Evolutionary conservation across 2,329 filamentous ascomycete species (phyloP).

Genomic region (Aspergillus terreus): DNA sequence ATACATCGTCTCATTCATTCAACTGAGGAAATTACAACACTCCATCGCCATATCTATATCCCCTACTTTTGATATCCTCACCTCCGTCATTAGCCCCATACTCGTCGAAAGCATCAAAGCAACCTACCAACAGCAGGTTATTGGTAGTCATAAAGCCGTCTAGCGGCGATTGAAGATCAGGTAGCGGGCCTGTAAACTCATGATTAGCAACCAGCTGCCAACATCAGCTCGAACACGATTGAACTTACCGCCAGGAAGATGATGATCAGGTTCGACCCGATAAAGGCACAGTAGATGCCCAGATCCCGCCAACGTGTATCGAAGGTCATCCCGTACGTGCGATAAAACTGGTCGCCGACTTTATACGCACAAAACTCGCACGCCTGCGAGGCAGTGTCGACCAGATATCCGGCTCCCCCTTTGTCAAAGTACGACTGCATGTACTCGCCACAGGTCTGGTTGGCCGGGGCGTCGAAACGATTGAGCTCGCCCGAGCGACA

Average conservation of each 20-base stretch:
- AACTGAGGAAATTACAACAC: no score
- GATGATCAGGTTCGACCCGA: conserved; percentile 71
- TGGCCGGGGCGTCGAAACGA: conserved; percentile 62
- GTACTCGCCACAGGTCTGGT: conserved; percentile 69
- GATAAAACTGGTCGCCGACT: conserved; percentile 76
- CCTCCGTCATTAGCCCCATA: background rate
- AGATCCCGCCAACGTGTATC: conserved; percentile 73
- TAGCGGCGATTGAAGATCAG: conserved; percentile 3
- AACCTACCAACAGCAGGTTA: background rate
- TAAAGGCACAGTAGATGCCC: conserved; percentile 72
- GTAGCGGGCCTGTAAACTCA: conserved; percentile 2
- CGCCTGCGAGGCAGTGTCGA: conserved; percentile 59
- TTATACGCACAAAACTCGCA: conserved; percentile 82
- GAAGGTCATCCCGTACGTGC: conserved; percentile 63
- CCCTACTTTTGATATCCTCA: background rate
- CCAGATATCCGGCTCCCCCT: conserved; percentile 70
- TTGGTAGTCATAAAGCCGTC: background rate
- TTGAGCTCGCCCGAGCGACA: conserved; percentile 64
- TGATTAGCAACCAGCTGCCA: background rate
- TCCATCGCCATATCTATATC: background rate
- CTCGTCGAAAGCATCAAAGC: background rate
- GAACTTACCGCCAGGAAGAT: conserved; percentile 54
- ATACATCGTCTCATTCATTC: no score
- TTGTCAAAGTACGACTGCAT: conserved; percentile 66
- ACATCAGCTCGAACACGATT: background rate